Conservation (phyloP, 2,329 filamentous ascomycete species). For the Myriangium duriaei region DNA sequence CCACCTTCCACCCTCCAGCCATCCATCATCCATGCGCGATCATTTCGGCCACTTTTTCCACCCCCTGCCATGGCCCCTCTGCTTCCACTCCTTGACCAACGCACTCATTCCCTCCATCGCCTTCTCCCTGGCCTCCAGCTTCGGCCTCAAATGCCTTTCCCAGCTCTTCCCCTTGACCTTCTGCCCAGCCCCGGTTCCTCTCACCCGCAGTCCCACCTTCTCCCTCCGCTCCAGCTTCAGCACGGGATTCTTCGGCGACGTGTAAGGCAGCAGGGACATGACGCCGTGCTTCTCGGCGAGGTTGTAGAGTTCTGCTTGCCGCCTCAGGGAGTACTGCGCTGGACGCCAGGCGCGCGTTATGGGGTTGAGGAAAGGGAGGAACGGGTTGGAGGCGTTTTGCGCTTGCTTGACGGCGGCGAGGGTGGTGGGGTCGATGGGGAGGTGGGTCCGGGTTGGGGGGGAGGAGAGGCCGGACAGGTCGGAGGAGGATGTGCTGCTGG, state of each 20-base stretch:
- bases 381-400: constrained; percentile 51
- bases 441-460: constrained; percentile 28
- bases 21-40: too few relatives aligned
- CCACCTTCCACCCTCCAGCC: neutral
- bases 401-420: constrained; percentile 17
- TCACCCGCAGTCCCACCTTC: constrained; percentile 70
- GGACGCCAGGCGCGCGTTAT: constrained; percentile 72
- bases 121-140: constrained; percentile 25
- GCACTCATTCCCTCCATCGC: constrained; percentile 59
- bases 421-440: constrained; percentile 23
- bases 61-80: constrained; percentile 65
- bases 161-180: constrained; percentile 89
- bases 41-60: constrained; percentile 63
- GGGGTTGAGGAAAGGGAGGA: constrained; percentile 66
- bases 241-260: constrained; percentile 31
- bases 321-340: constrained; percentile 68
- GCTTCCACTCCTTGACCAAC: constrained; percentile 86
- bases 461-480: constrained; percentile 30
- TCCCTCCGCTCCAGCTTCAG: constrained; percentile 57
- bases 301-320: constrained; percentile 85
- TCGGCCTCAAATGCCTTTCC: constrained; percentile 75
- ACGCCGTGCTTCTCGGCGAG: constrained; percentile 50
- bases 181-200: constrained; percentile 78
- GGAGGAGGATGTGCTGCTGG: constrained; percentile 17
- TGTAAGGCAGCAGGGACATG: constrained; percentile 21